Evolutionary conservation across 2,329 filamentous ascomycete species (phyloP), one percentile per base, ranked within the genome.

Genomic region (Endoconidiophora laricicola): DNA sequence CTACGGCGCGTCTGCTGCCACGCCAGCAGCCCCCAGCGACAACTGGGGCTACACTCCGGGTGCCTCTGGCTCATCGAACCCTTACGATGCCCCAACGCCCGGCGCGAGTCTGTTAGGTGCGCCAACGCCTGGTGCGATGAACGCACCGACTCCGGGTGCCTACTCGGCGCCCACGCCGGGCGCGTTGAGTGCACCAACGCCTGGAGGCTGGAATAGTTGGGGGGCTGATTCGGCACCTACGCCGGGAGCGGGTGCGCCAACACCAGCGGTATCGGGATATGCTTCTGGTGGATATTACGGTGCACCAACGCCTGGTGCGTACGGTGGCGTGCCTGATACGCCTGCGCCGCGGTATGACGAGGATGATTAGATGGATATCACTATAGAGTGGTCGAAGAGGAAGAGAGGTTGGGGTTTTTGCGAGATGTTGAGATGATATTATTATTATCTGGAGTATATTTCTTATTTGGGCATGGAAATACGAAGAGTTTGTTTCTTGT

Each of bases 31-130:
- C 59, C 74, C 70, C 48, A 69, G 69, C 46, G 76, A 81, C 53
- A 66, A 71, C 4, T 80, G 77, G 76, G 73, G 73, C 37, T 77
- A 76, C 60, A 74, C 73, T 2, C 69, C 73, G 2, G 71, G 70
- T 1, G 63, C 67, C 2, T 66, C 65, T 36, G 68, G 65, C 7
- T 63, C 65, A 6, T 67, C 69, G 1, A 61, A 61, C 38, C 62
- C 74, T 0, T 86, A 83, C 57, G 84, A 90, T 57, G 81, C 80
- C 3, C 81, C 80, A 2, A 83, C 79, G 0, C 79, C 79, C 0
- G 78, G 76, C 16, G 74, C 67, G 6, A 69, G 68, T 10, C 65
- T 78, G 7, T 56, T 66, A 5, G 69, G 74, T 20, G 77, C 77
- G 6, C 76, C 78, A 3, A 81, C 76, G 4, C 77, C 77, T 0